Conservation (phyloP, 2,329 filamentous ascomycete species). For the Aspergillus novofumigatus region DNA sequence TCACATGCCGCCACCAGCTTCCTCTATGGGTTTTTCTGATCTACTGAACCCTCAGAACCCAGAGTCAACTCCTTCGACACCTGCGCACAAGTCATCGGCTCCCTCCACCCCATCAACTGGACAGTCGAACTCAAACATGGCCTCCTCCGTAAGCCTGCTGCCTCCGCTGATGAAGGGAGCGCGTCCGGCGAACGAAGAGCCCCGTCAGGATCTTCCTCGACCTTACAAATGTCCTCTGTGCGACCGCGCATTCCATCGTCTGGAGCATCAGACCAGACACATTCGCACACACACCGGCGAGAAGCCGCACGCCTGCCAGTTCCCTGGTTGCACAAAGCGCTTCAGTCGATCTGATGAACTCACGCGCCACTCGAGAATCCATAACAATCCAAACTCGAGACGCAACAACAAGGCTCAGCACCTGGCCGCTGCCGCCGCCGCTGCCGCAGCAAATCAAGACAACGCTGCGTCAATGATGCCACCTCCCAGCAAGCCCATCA, state of each 20-base stretch:
- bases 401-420: constrained; percentile 79
- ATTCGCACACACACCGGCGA: constrained; percentile 97
- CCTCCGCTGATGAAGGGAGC: constrained; percentile 43
- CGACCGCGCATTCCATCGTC: constrained; percentile 96
- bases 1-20: constrained; percentile 73
- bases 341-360: constrained; percentile 96
- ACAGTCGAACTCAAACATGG: constrained; percentile 35
- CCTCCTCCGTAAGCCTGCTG: constrained; percentile 42
- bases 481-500: constrained; percentile 71
- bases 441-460: constrained; percentile 52
- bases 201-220: constrained; percentile 76
- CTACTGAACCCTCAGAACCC: constrained; percentile 62
- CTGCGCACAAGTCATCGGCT: constrained; percentile 23
- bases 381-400: constrained; percentile 97
- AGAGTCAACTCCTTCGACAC: constrained; percentile 17
- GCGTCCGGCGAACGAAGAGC: constrained; percentile 56
- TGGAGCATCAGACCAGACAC: constrained; percentile 89
- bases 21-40: constrained; percentile 71
- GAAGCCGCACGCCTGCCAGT: constrained; percentile 95
- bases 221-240: constrained; percentile 98
- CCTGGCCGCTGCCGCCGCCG: constrained; percentile 55
- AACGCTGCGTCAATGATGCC: constrained; percentile 67
- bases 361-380: constrained; percentile 93
- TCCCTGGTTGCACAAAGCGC: constrained; percentile 92
- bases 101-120: constrained; percentile 23